Conservation (phyloP, 2,329 filamentous ascomycete genomes). For the Fonsecaea pedrosoi region DNA sequence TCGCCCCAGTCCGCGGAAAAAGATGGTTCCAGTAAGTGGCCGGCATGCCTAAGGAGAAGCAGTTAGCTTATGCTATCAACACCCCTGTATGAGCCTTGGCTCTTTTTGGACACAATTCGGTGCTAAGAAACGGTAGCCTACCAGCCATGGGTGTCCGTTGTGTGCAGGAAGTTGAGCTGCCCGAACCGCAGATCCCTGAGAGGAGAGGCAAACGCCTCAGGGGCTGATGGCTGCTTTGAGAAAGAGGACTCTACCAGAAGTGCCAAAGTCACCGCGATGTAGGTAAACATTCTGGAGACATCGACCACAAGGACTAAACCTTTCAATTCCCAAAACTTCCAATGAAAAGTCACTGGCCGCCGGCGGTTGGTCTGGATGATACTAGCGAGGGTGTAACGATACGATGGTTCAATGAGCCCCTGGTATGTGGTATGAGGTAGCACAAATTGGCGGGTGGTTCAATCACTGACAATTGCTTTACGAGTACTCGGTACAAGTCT, state of each 20-base stretch:
- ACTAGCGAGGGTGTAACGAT: background rate
- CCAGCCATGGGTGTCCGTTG: conserved; percentile 96
- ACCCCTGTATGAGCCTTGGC: background rate
- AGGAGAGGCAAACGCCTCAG: conserved; percentile 77
- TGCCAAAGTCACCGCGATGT: conserved; percentile 17
- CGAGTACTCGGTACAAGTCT: background rate
- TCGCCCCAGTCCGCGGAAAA: conserved; percentile 98
- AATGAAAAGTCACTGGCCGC: background rate
- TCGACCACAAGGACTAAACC: background rate
- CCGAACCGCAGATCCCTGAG: conserved; percentile 87
- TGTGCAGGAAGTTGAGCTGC: conserved; percentile 97
- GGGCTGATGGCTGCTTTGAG: conserved; percentile 78
- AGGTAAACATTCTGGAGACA: conserved; percentile 3
- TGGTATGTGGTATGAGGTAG: background rate
- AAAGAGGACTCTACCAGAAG: conserved; percentile 38
- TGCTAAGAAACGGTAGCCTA: background rate
- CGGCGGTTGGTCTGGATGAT: background rate
- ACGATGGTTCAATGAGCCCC: background rate
- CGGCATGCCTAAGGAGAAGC: conserved; percentile 63
- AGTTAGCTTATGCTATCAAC: background rate
- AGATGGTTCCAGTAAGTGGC: conserved; percentile 90
- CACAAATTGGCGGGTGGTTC: background rate
- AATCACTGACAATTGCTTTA: background rate
- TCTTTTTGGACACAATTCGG: background rate
- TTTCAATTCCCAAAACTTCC: background rate